Base-by-base conservation (phyloP, 352 stramenopile species). In the Nothophytophthora sp. region DNA sequence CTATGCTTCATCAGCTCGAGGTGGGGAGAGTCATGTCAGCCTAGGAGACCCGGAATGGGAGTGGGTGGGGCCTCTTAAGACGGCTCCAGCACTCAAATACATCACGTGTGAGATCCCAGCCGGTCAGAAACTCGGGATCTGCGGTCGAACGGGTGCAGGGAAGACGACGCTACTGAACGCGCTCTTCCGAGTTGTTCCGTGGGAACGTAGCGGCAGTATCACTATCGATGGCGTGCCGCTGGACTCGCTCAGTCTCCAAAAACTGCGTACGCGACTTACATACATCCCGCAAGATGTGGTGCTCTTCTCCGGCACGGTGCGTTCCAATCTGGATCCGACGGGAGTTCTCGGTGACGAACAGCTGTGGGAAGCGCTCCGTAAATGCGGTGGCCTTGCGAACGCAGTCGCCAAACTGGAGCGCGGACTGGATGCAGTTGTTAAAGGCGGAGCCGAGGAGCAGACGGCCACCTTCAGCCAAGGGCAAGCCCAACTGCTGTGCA, bases 71-170 rank as follows among this genome's bases (percentile, higher is more conserved):
- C 50, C 55, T 11, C 50, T 25, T 38, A 42, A 50, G n/a, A 43
- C 24, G 15, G 38, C 80, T 23, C 46, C 55, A 6, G 84, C 76
- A 2, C 50, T 92, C 0, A 67, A 65, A 5, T 46, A 69, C 23
- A 37, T 91, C 12, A 81, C 41, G 12, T 90, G 64, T 40, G 38
- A 56, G 0, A 76, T 94, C 34, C 37, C 38, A 22, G 66, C 70
- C 1, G 76, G 80, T 0, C 76, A 90, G 35, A 90, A 86, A 42
- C 41, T 93, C 16, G 88, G 88, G 4, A 83, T 97, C 16, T 92
- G 86, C 22, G 91, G 90, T 2, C 86, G 88, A 19, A 97, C 90
- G 1, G 92, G 92, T 25, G 86, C 88, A 6, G 92, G 92, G n/a
- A 98, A 98, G 55, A 92, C 76, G 23, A 92, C 89, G 16, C 63